Base-by-base conservation (phyloP, 495 filamentous ascomycete genomes). In the Sphaerosporella brunnea region DNA sequence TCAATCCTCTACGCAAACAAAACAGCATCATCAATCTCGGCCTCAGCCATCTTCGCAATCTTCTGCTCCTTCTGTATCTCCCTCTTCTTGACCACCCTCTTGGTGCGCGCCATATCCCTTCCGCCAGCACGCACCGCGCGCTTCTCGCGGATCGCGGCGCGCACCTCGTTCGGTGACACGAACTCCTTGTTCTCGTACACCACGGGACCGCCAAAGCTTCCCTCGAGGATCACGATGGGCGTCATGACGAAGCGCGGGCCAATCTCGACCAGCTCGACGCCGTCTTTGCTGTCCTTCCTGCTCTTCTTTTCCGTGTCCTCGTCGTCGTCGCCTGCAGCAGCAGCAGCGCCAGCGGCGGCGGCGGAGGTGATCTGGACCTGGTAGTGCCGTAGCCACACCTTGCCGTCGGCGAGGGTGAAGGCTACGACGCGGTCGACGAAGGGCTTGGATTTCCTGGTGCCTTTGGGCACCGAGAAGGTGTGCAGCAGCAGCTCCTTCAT, bases 141-240 rank as follows among this genome's bases (percentile, higher is more conserved):
- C 54, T 68, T 66, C 61, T 75, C 65, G 50, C 84, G 68, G 49
- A 93, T 56, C 45, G 94, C 90, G 18, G 81, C 66, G 47, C 90
- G 73, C 51, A 97, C 76, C 64, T 93, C 85, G 69, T 97, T 97
- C 24, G 90, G 92, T 55, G 79, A 85, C 45, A 97, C 84, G 59
- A 94, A 97, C 58, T 94, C 83, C 71, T 90, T 93, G 64, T 97
- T 97, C 73, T 96, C 86, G 67, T 93, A 96, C 52, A 97, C 87
- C 47, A 96, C 82, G 1, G 92, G 92, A 0, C 90, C 90, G 44
- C 90, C 90, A 55, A 99, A 99, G 51, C 80, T 84, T 23, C 81
- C 83, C 63, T 99, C 90, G 45, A 93, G 74, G 53, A 99, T 94
- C 37, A 96, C 75, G 50, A 96, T 96, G 1, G 92, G 90, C 38